Conservation (phyloP, 108 stramenopile genomes). For the Cyclotella choctawhatcheeana region DNA sequence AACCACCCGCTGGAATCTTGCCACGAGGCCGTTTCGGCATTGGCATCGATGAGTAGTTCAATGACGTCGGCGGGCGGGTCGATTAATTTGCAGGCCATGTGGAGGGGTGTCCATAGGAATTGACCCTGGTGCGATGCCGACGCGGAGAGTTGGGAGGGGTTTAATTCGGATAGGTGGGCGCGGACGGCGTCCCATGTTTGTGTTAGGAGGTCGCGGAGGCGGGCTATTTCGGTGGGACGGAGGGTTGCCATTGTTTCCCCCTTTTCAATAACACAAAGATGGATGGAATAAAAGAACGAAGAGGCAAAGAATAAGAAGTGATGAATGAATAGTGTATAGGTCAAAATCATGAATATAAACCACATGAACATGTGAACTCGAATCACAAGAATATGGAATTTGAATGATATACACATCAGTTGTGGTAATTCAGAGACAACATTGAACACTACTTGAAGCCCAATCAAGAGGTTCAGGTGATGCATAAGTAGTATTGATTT, state of each 20-base stretch:
- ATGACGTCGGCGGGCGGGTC: slow-evolving; percentile 9
- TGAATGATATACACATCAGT: too few relatives aligned
- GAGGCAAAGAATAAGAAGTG: background rate
- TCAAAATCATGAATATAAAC: background rate
- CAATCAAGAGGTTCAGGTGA: too few relatives aligned
- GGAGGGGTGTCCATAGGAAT: slow-evolving; percentile 1
- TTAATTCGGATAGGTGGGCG: background rate
- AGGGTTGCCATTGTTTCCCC: background rate
- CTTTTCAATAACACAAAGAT: too few relatives aligned
- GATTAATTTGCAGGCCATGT: slow-evolving; percentile 15
- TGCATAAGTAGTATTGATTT: too few relatives aligned
- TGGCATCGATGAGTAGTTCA: slow-evolving; percentile 9
- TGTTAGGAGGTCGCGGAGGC: slow-evolving; percentile 11
- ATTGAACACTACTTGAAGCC: too few relatives aligned
- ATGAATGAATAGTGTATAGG: background rate
- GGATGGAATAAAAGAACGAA: background rate
- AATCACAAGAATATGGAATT: too few relatives aligned
- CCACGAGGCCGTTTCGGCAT: slow-evolving; percentile 39
- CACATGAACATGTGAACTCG: background rate
- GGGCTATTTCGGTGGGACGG: slow-evolving; percentile 20
- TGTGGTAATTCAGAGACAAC: too few relatives aligned
- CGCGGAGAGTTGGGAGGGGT: background rate
- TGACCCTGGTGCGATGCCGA: background rate
- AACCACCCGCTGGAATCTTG: slow-evolving; percentile 76
- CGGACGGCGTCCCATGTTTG: slow-evolving; percentile 9